Base-by-base conservation (phyloP, 2,329 filamentous ascomycete species). In the Emergomyces africanus region DNA sequence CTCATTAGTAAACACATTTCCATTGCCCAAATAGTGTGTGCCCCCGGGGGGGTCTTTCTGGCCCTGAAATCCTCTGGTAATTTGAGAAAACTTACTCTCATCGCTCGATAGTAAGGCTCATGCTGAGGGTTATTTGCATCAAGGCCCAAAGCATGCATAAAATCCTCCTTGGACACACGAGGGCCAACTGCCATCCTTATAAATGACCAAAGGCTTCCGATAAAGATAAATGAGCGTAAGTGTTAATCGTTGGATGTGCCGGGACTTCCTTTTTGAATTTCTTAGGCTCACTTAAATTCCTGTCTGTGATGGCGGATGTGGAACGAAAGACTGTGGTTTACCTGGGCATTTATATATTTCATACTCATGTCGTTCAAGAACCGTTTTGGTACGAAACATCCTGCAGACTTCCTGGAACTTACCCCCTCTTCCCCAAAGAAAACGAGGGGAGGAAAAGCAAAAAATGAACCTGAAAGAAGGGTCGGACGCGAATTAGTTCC, bases 161-260 rank as follows among this genome's bases (percentile, higher is more conserved):
- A 77, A 61, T 77, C 75, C 57, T 77, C 74, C 61, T 77, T 77
- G 28, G 74, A 73, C 44, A 71, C 74, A 56, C 74, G 72, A 49
- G 74, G 74, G 30, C 74, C 74, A 58, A 74, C 73, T 15, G 71
- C 57, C 71, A 73, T 73, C 14, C 56, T 51, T 28, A 50, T 46
- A 50, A 30, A 48, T 35, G 53, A 42, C 20, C 23, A 15, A 33
- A 49, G 20, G 20, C n/a, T 49, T 44, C 57, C 50, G 42, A 56
- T 51, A 46, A 59, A 48, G 58, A 42, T 15, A 51, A 41, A 59
- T 20, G 12, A 55, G 10, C 33, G 15, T 33, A 28, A 35, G 35
- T 28, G 35, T 54, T 41, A 25, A 35, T 54, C n/a, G 20, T 18
- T 41, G 14, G 23, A 1, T 6, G 28, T 49, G 44, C 15, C 25